phyloP scores from a whole-genome alignment of 306 rosid genomes.

The Vachellia collinsii region DNA sequence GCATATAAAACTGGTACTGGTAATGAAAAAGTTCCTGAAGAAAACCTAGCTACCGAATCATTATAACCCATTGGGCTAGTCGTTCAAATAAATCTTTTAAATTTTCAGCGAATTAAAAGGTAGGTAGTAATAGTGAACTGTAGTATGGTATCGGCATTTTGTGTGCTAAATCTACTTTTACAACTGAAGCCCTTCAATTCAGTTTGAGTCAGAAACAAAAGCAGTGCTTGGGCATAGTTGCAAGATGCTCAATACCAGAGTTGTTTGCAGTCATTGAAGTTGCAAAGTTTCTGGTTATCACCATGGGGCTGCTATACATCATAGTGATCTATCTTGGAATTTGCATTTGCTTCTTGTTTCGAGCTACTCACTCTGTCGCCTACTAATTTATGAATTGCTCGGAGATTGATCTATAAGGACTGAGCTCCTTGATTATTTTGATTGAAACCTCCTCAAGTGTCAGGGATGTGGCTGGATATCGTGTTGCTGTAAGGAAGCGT shows the following conservation, averaged over 20 bases:
- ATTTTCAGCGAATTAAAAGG: conserved; percentile 20
- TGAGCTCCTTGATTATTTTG: conserved; percentile 14
- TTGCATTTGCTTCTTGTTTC: conserved; percentile 13
- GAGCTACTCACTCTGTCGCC: background rate
- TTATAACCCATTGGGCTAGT: conserved; percentile 35
- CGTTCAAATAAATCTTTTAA: conserved; percentile 16
- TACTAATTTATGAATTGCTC: background rate
- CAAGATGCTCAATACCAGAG: conserved; percentile 25
- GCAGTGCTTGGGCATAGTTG: conserved; percentile 34
- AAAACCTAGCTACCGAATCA: conserved; percentile 29
- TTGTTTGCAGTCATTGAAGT: conserved; percentile 36
- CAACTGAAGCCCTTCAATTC: conserved; percentile 27
- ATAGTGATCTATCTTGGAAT: conserved; percentile 36
- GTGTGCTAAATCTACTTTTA: conserved; percentile 7
- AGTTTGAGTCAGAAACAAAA: conserved; percentile 33
- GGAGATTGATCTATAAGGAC: conserved; percentile 7
- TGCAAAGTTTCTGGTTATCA: conserved; percentile 14
- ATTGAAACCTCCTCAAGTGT: conserved; percentile 13
- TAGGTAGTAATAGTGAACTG: conserved; percentile 39
- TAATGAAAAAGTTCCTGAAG: background rate
- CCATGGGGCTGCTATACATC: conserved; percentile 30
- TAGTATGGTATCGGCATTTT: conserved; percentile 26
- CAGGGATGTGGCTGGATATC: background rate
- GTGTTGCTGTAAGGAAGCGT: conserved; percentile 5
- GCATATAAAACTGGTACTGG: conserved; percentile 1